phyloP scores from a whole-genome alignment of 768 basidiomycete genomes.

The Pleurotus eryngii region DNA sequence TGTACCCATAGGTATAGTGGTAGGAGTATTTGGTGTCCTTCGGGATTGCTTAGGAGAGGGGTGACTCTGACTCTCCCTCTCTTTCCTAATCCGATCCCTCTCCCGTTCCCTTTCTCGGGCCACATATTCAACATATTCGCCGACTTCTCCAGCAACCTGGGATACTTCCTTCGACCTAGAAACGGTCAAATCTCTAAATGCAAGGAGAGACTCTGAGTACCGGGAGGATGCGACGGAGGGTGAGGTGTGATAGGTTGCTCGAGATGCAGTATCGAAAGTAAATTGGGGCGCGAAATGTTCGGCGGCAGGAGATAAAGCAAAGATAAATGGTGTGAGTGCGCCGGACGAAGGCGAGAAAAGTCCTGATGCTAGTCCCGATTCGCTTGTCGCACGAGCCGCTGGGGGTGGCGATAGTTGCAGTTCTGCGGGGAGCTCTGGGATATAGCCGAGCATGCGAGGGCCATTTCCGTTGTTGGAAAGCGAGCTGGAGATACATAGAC shows the following conservation, averaged over 20 bases:
- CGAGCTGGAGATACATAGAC: conserved; percentile 48
- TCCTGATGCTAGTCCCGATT: conserved; percentile 1
- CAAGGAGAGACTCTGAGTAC: conserved; percentile 27
- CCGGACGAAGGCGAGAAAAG: neutral
- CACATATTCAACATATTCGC: conserved; percentile 70
- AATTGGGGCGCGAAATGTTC: neutral
- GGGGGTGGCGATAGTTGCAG: conserved; percentile 48
- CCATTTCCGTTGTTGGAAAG: neutral
- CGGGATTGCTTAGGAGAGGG: conserved; percentile 26
- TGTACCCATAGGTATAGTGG: conserved; percentile 24
- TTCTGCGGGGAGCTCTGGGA: conserved; percentile 64
- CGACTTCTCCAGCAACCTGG: conserved; percentile 56
- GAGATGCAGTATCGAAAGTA: neutral
- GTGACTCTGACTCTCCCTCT: conserved; percentile 50
- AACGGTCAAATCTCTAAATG: conserved; percentile 52
- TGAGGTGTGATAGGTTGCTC: conserved; percentile 15
- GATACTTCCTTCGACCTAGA: conserved; percentile 48
- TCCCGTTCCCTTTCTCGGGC: conserved; percentile 77
- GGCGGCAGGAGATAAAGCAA: conserved; percentile 14
- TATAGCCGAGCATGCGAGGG: conserved; percentile 30
- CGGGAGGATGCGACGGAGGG: conserved; percentile 30
- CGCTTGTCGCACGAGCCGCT: neutral
- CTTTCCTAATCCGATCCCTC: conserved; percentile 66
- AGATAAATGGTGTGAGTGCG: conserved; percentile 7
- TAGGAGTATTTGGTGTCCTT: conserved; percentile 24